Evolutionary conservation across 1,284 basidiomycete genomes (phyloP), one percentile per base, ranked within the genome.

Genomic region (Fomes fomentarius): DNA sequence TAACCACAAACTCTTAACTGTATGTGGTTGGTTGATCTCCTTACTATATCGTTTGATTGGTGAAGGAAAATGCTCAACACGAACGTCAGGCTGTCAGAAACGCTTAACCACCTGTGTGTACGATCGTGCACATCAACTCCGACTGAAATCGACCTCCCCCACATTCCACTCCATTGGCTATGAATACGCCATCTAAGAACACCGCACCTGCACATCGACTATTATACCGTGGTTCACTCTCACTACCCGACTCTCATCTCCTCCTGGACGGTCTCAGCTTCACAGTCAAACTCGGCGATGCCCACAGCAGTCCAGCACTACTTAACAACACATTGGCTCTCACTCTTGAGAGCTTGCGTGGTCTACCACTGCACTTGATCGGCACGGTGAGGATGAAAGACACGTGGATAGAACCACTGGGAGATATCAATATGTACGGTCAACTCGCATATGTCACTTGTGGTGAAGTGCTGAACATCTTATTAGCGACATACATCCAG

Each of bases 261-360:
- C 71, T 80, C 2, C 80, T 91, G 30, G 89, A 91, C 62, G 89
- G 89, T 8, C 67, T 92, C 24, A 85, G 86, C 3, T 92, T 92
- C 63, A 78, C 79, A 1, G 80, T 69, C 15, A 69, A 64, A 21
- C 72, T 73, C 15, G 65, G 79, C 15, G 76, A 79, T 52, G 74
- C 76, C 2, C 75, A 75, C 1, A 70, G 67, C 14, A 71, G 69
- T 46, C 62, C 71, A 15, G 54, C 65, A 35, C 71, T 91, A 7
- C 75, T 92, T 22, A 74, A 85, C 48, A 89, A 87, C 54, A 84
- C 85, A 0, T 74, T 91, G 10, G 85, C 89, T 1, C 69, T 92
- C 24, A 85, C 87, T 0, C 65, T 91, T 48, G 89, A 92, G 70
- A 89, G 82, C 69, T 89, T 92, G 87, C 85, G 87, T 40, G 87